phyloP scores from a whole-genome alignment of 2,329 filamentous ascomycete species.

The Penicillium sp. region DNA sequence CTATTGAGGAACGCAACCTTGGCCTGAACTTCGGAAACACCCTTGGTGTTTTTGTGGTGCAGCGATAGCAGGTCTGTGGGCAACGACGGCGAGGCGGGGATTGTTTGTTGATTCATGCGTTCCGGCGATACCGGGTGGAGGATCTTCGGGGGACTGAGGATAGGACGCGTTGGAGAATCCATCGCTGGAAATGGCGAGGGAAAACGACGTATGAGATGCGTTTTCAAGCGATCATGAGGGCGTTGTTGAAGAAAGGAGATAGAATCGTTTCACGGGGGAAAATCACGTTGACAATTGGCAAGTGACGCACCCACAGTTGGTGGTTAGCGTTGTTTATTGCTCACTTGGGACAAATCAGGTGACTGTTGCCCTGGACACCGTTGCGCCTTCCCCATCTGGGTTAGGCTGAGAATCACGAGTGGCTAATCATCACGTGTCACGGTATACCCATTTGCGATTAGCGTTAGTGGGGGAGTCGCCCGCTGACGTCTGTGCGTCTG shows the following conservation, averaged over 20 bases:
- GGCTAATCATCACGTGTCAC: slow-evolving; percentile 30
- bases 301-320: slow-evolving; percentile 40
- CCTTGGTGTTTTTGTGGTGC: slow-evolving; percentile 45
- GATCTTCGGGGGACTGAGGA: slow-evolving; percentile 43
- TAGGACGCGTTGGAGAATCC: slow-evolving; percentile 45
- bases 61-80: slow-evolving; percentile 43
- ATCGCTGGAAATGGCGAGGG: slow-evolving; percentile 33
- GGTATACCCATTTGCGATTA: slow-evolving; percentile 11
- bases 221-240: slow-evolving; percentile 29
- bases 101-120: slow-evolving; percentile 55
- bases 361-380: slow-evolving; percentile 42
- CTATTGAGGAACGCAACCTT: slow-evolving; percentile 57
- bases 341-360: slow-evolving; percentile 34
- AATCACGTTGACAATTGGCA: slow-evolving; percentile 30
- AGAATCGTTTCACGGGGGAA: slow-evolving; percentile 21
- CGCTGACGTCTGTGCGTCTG: slow-evolving; percentile 28
- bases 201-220: slow-evolving; percentile 8
- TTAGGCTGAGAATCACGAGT: slow-evolving; percentile 7
- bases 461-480: slow-evolving; percentile 11
- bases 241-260: slow-evolving; percentile 21
- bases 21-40: slow-evolving; percentile 53
- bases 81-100: slow-evolving; percentile 49
- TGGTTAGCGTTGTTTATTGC: slow-evolving; percentile 37
- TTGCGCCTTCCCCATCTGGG: slow-evolving; percentile 6
- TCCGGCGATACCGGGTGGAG: slow-evolving; percentile 56